Evolutionary conservation across 345 rosid genomes (phyloP).

Genomic region (Lumnitzera racemosa): DNA sequence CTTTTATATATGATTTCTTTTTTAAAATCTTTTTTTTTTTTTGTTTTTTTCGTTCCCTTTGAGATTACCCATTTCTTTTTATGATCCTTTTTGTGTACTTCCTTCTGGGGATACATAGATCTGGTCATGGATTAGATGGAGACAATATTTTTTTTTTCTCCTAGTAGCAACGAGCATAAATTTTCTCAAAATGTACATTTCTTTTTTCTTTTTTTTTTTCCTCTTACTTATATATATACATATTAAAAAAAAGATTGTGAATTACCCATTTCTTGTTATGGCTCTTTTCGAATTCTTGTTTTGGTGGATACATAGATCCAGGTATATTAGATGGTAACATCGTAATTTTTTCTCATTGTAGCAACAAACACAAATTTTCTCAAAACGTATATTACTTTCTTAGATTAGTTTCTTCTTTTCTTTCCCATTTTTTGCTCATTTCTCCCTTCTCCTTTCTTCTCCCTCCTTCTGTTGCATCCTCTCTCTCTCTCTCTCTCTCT

Average conservation of each 20-base stretch:
- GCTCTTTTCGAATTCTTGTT: background rate
- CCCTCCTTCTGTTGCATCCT: background rate
- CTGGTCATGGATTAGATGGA: too few relatives aligned
- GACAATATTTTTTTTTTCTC: too few relatives aligned
- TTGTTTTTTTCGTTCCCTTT: background rate
- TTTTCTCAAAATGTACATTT: too few relatives aligned
- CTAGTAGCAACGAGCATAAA: too few relatives aligned
- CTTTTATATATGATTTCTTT: background rate
- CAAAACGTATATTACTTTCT: too few relatives aligned
- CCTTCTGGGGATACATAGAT: conserved; percentile 3
- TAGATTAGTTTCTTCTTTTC: background rate
- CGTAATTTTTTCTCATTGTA: background rate
- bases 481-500: conserved; percentile 1
- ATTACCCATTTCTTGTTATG: background rate
- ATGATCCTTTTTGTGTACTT: background rate
- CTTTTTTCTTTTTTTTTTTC: too few relatives aligned
- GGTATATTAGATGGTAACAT: background rate
- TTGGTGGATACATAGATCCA: conserved; percentile 1
- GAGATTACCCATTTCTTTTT: background rate
- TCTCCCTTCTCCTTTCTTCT: background rate
- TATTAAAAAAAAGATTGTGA: too few relatives aligned
- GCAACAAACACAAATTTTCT: conserved; percentile 1
- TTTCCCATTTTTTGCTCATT: background rate
- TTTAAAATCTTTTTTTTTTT: conserved; percentile 1
- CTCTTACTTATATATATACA: too few relatives aligned